Conservation (phyloP, 371 early-diverging fungal genomes). For the Capillidium heterosporum region DNA sequence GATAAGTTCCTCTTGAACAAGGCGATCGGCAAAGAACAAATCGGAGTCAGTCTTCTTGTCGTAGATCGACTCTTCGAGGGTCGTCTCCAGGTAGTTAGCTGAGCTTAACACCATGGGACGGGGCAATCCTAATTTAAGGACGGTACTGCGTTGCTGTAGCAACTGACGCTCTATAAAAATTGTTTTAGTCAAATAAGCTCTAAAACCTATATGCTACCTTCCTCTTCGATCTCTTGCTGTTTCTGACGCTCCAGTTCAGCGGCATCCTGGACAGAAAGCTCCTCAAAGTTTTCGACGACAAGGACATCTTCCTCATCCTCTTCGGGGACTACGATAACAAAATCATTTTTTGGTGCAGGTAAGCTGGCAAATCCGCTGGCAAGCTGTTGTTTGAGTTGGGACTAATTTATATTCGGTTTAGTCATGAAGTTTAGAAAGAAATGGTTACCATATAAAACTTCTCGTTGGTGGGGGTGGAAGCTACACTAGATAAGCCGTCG, state of each 20-base stretch:
- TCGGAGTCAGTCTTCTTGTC: not conserved
- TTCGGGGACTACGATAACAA: slow-evolving; percentile 78
- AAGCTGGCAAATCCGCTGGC: slow-evolving; percentile 34
- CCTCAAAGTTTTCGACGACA: slow-evolving; percentile 5
- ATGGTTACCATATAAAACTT: not conserved
- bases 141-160: slow-evolving; percentile 39
- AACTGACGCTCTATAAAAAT: slow-evolving; percentile 20
- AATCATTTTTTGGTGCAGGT: slow-evolving; percentile 88
- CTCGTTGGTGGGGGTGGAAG: not conserved
- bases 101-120: slow-evolving; percentile 33
- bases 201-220: slow-evolving; percentile 14
- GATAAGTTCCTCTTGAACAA: slow-evolving; percentile 46
- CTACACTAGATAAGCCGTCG: slow-evolving; percentile 6
- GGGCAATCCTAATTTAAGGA: slow-evolving; percentile 57
- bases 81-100: not conserved
- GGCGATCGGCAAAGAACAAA: not conserved
- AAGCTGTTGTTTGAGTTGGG: slow-evolving; percentile 19
- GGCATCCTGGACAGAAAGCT: slow-evolving; percentile 34
- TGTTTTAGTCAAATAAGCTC: not conserved
- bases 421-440: slow-evolving; percentile 16
- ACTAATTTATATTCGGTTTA: not conserved
- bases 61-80: not conserved
- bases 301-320: slow-evolving; percentile 21
- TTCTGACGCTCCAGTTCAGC: slow-evolving; percentile 10
- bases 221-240: not conserved